phyloP scores from a whole-genome alignment of 176 grass and related monocot genomes.

The Saccharum officinarum region DNA sequence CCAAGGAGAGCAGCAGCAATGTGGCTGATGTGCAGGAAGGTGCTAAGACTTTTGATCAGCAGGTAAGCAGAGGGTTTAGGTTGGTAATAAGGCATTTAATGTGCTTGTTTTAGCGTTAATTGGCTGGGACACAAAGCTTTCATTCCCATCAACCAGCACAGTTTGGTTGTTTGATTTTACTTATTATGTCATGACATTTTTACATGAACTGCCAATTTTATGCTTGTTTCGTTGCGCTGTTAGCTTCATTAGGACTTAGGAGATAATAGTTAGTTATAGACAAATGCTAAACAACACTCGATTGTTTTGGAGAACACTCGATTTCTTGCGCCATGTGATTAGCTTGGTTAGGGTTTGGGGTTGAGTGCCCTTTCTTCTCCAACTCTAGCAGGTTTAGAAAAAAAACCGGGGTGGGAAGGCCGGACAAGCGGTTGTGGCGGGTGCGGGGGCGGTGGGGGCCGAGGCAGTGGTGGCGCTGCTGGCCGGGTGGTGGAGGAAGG shows the following conservation, averaged over 20 bases:
- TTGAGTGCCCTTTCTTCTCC: too few relatives aligned
- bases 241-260: neutral
- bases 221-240: neutral
- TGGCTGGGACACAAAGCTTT: neutral
- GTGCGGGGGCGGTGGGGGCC: too few relatives aligned
- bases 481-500: too few relatives aligned
- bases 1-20: conserved; percentile 27
- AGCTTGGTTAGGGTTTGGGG: too few relatives aligned
- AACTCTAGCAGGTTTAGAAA: too few relatives aligned
- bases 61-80: conserved; percentile 41
- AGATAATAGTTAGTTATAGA: neutral
- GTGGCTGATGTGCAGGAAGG: conserved; percentile 1
- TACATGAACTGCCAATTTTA: conserved; percentile 4
- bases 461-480: too few relatives aligned
- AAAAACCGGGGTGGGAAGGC: too few relatives aligned
- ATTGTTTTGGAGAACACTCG: too few relatives aligned
- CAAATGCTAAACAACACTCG: too few relatives aligned
- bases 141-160: neutral
- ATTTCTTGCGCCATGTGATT: too few relatives aligned
- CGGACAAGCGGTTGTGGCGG: too few relatives aligned
- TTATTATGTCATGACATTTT: neutral
- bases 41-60: conserved; percentile 55
- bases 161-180: neutral
- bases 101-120: neutral
- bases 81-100: neutral